Percentiles rank a stretch among this genome's conserved stretches.
Evolutionary conservation across 495 filamentous ascomycete genomes (phyloP).

Genomic region (Cryomyces minteri): DNA sequence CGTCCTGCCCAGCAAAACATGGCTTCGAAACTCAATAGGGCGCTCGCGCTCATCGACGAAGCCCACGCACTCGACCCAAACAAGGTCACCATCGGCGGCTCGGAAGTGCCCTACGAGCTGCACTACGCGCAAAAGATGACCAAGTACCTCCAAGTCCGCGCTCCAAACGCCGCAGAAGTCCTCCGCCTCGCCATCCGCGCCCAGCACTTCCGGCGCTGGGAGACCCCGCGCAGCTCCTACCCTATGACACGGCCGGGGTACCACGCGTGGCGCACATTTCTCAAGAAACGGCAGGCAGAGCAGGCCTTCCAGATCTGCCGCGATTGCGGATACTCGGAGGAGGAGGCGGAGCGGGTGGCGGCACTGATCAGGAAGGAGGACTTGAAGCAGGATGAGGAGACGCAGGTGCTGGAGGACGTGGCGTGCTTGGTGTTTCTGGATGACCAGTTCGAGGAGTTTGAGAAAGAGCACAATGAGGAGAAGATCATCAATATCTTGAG

Average conservation of each 20-base stretch:
- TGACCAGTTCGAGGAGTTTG: conserved; percentile 65
- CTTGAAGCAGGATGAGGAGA: conserved; percentile 41
- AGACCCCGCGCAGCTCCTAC: conserved; percentile 51
- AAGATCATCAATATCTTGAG: conserved; percentile 54
- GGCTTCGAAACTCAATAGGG: conserved; percentile 16
- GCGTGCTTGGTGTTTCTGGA: conserved; percentile 76
- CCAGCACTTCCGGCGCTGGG: conserved; percentile 70
- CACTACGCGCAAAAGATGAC: conserved; percentile 69
- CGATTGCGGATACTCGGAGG: conserved; percentile 27
- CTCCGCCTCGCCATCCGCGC: conserved; percentile 60
- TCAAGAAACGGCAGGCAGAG: conserved; percentile 51
- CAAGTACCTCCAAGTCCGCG: conserved; percentile 36
- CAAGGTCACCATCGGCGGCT: conserved; percentile 19
- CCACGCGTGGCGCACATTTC: conserved; percentile 50
- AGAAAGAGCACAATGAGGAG: conserved; percentile 45
- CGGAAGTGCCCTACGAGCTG: conserved; percentile 48
- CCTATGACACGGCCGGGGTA: conserved; percentile 48
- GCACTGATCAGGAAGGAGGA: conserved; percentile 47
- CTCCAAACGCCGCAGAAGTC: conserved; percentile 37
- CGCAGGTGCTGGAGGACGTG: conserved; percentile 62
- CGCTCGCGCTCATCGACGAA: conserved; percentile 47
- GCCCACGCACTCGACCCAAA: conserved; percentile 56
- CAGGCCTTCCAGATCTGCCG: conserved; percentile 35
- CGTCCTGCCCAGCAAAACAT: too few species aligned
- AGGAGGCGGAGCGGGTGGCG: conserved; percentile 34